These are phyloP conservation scores for Tylopilus subfusipes DNA, from an alignment of 768 basidiomycete species.

Conservation along the genomic window DNA sequence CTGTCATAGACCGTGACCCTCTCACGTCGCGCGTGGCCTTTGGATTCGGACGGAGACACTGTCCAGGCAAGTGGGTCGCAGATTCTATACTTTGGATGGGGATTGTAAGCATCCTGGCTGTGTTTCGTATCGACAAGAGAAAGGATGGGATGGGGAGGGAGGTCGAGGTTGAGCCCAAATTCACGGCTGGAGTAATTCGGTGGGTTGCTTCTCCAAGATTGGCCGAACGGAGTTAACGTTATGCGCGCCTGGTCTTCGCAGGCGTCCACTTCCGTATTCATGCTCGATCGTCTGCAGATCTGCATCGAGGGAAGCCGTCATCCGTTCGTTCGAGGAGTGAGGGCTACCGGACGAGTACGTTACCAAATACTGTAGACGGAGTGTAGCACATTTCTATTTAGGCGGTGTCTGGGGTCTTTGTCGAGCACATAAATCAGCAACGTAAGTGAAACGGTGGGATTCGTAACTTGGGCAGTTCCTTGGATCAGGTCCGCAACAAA, in stretches of 20 bases:
- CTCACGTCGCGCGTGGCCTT: constrained; percentile 27
- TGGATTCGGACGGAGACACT: constrained; percentile 32
- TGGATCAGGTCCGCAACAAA: not conserved
- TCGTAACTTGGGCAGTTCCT: constrained; percentile 5
- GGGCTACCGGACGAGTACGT: not conserved
- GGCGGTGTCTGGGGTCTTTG: constrained; percentile 21
- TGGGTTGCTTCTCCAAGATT: constrained; percentile 16
- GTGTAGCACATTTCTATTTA: constrained; percentile 5
- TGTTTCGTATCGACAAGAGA: constrained; percentile 20
- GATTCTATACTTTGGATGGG: constrained; percentile 32
- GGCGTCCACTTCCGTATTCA: constrained; percentile 29
- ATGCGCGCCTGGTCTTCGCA: constrained; percentile 15
- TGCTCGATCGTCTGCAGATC: constrained; percentile 31
- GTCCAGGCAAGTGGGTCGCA: constrained; percentile 32
- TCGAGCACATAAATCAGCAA: constrained; percentile 17
- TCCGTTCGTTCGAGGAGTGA: constrained; percentile 16
- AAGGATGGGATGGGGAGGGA: constrained; percentile 25
- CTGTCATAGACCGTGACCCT: constrained; percentile 21
- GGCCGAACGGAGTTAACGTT: constrained; percentile 13
- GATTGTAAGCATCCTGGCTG: constrained; percentile 27
- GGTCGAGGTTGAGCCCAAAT: constrained; percentile 26
- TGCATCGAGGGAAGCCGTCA: constrained; percentile 19
- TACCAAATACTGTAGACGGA: not conserved
- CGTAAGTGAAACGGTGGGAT: constrained; percentile 10
- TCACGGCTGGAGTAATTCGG: constrained; percentile 33